A percentile compares a stretch with the other conserved stretches of the same genome.
These are phyloP conservation scores for Globisporangium splendens DNA, from an alignment of 352 stramenopile species.

Conservation along the genomic window DNA sequence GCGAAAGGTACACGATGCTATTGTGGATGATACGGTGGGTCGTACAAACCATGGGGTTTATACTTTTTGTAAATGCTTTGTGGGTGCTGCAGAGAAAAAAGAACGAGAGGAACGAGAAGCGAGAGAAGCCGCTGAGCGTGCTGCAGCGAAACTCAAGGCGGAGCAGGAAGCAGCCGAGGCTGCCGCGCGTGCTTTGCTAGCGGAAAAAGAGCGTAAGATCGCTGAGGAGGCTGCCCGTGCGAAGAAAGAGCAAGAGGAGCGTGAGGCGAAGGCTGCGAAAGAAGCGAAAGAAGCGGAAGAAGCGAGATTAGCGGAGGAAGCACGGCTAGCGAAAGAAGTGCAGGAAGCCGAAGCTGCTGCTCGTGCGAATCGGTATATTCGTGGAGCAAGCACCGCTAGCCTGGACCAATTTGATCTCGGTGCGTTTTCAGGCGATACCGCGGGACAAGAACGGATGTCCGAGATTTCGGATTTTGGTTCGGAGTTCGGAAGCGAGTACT, in stretches of 20 bases:
- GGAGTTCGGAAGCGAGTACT: conserved; percentile 49
- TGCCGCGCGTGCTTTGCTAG: conserved; percentile 30
- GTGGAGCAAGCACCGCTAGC: conserved; percentile 31
- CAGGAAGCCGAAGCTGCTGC: conserved; percentile 24
- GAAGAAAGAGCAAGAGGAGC: conserved; percentile 43
- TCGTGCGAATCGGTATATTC: conserved; percentile 21
- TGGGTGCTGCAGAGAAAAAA: conserved; percentile 10
- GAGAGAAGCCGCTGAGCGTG: conserved; percentile 45
- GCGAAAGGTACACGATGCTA: conserved; percentile 30
- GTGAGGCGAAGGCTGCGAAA: conserved; percentile 27
- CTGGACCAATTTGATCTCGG: conserved; percentile 77
- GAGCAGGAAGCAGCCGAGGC: conserved; percentile 52
- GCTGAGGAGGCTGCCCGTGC: conserved; percentile 39
- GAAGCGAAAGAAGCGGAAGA: conserved; percentile 5
- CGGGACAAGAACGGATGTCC: conserved; percentile 50
- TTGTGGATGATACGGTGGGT: neutral
- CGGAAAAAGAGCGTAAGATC: conserved; percentile 44
- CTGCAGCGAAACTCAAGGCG: conserved; percentile 36
- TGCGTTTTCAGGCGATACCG: conserved; percentile 21
- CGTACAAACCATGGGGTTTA: too few species aligned
- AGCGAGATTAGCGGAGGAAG: conserved; percentile 10
- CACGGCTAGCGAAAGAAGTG: conserved; percentile 11
- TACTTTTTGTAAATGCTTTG: too few species aligned
- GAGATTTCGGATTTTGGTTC: conserved; percentile 66
- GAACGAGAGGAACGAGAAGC: conserved; percentile 53